Evolutionary conservation across 1,284 basidiomycete genomes (phyloP), one percentile per base, ranked within the genome.

Genomic region (Sanghuangporus sanghuang): DNA sequence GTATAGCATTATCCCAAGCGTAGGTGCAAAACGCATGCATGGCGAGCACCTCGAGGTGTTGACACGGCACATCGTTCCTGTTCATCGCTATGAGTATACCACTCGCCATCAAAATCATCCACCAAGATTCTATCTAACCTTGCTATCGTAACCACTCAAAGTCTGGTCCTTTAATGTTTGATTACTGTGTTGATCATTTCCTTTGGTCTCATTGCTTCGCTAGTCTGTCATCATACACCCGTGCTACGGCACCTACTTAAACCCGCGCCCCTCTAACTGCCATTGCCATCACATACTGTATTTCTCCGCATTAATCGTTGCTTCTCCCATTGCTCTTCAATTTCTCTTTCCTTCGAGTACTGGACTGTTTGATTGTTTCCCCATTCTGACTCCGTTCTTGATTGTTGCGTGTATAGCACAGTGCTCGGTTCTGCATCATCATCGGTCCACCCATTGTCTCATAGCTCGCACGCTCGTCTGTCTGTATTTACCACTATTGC

Each of bases 331-430:
- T 57, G 50, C 61, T 57, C 39, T 59, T 59, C 57, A 3, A 32
- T 2, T 32, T 3, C 27, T 32, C 27, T 32, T 54, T 58, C 53
- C 56, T 59, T 63, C 44, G 42, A 53, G 46, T 63, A 50, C 36
- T 49, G 56, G 56, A 59, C 62, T 56, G 23, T 59, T 59, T 52
- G 48, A 44, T 57, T 48, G 14, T 57, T 23, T 23, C 18, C n/a
- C 44, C 38, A 35, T 57, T 42, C 56, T 39, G 39, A 40, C 39
- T 21, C 52, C 59, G 59, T 61, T 62, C 54, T 64, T 64, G 63
- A 64, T 64, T 64, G 63, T 60, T 52, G 59, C 50, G 57, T 64
- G 63, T 64, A 64, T 48, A 64, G 63, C 63, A 59, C 63, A 63
- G 59, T 59, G 54, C 59, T 63, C 56, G 53, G 36, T 64, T 60